Evolutionary conservation across 176 grass and related monocot species (phyloP), one percentile per base, ranked within the genome.

Genomic region (Bromus sterilis): DNA sequence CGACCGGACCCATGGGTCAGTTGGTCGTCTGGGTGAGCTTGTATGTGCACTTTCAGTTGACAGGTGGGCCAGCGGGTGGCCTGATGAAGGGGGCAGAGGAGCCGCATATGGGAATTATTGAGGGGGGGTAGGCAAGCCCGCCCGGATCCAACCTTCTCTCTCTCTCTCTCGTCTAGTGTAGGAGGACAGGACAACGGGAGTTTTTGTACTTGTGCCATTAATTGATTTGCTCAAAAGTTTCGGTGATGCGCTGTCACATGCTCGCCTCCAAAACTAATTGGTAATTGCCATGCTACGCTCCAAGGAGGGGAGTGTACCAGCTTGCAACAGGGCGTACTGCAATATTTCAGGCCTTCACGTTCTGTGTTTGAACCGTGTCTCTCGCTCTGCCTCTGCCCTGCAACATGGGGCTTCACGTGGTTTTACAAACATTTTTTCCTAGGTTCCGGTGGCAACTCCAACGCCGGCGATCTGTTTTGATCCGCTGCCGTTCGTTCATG

Each of bases 51-150:
- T 7, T 16, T 1, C 49, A 2, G 49, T 40, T 78, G 73, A 77
- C 85, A 77, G 85, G 63, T 77, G 72, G 51, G 78, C 78, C 44
- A 15, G 15, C 2, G 15, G 55, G 5, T 28, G 20, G 66, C 55
- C 31, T 59, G n/a, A 33, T 5, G 26, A 25, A 2, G 9, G 21
- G 21, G 18, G n/a, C 44, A 21, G 43, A 2, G 4, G 43, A 2
- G 4, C 40, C 40, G 71, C 40, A 36, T 70, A 60, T 61, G 26
- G 33, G 48, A 82, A 87, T 87, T 61, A 82, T 82, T 81, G 51
- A 7, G 3, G 5, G 39, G 39, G 20, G 30, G 34, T 4, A n/a
- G 40, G 73, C n/a, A 3, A 7, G 49, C 42, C 15, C 31, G 49
- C 42, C 15, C 31, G 32, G 57, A 79, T 73, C 83, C 76, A 79